Evolutionary conservation across 306 rosid species (phyloP).

Genomic region (Casuarina equisetifolia): DNA sequence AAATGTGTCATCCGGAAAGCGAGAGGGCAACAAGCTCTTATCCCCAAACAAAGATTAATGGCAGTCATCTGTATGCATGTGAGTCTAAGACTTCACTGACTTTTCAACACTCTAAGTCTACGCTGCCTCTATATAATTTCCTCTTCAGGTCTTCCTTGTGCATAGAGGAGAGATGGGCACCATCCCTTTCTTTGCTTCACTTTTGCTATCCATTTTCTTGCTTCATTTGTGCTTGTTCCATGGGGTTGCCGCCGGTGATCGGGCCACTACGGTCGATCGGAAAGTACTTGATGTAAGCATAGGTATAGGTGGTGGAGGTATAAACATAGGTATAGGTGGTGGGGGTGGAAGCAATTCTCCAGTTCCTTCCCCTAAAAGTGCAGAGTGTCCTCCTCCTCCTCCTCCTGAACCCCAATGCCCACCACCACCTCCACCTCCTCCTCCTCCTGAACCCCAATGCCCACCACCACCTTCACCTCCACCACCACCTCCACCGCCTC

Average conservation of each 20-base stretch:
- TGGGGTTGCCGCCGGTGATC: neutral
- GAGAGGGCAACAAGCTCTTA: slow-evolving; percentile 26
- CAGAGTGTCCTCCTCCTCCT: slow-evolving; percentile 23
- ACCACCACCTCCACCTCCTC: neutral
- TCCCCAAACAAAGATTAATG: neutral
- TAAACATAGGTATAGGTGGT: slow-evolving; percentile 15
- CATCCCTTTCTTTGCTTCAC: slow-evolving; percentile 18
- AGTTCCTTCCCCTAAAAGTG: slow-evolving; percentile 32
- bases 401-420: slow-evolving; percentile 24
- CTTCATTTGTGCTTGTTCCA: slow-evolving; percentile 1
- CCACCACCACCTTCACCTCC: neutral
- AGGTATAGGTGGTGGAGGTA: slow-evolving; percentile 1
- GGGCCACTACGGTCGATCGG: slow-evolving; percentile 23
- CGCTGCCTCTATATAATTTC: slow-evolving; percentile 1
- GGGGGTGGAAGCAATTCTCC: slow-evolving; percentile 32
- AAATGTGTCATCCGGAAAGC: slow-evolving; percentile 20
- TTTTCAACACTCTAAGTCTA: neutral
- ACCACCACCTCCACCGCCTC: neutral
- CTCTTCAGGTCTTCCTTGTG: neutral
- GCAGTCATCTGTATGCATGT: neutral
- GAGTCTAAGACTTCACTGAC: slow-evolving; percentile 12
- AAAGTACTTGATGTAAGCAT: slow-evolving; percentile 35
- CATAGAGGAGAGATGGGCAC: slow-evolving; percentile 24
- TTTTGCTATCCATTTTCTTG: slow-evolving; percentile 23
- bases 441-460: slow-evolving; percentile 23